phyloP scores from a whole-genome alignment of 2,329 filamentous ascomycete genomes.

The Nemania abortiva region DNA sequence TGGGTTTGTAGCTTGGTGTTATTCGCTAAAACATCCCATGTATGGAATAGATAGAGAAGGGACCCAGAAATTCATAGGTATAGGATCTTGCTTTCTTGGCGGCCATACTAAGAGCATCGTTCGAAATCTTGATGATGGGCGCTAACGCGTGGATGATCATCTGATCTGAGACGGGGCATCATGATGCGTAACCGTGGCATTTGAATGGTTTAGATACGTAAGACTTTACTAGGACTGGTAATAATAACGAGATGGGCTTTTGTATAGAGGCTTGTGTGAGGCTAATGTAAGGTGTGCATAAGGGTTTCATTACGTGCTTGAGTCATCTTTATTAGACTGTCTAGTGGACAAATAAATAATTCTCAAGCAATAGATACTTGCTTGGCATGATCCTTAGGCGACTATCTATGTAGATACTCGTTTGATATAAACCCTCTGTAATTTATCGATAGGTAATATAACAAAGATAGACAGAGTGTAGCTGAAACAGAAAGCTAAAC shows the following conservation, averaged over 20 bases:
- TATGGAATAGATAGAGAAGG: background rate
- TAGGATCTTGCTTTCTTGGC: background rate
- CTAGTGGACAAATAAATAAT: background rate
- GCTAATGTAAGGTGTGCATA: slow-evolving; percentile 6
- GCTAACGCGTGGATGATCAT: slow-evolving; percentile 29
- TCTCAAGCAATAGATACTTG: background rate
- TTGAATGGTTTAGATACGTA: slow-evolving; percentile 17
- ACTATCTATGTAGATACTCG: background rate
- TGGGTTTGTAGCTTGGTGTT: background rate
- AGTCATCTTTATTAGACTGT: background rate
- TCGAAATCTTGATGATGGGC: slow-evolving; percentile 16
- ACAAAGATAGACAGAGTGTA: too few relatives aligned
- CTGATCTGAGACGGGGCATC: slow-evolving; percentile 32
- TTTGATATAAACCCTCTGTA: background rate
- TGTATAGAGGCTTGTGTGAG: background rate
- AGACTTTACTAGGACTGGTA: background rate
- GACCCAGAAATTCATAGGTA: background rate
- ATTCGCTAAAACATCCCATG: background rate
- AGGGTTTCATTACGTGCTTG: slow-evolving; percentile 11
- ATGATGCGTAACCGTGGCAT: slow-evolving; percentile 11
- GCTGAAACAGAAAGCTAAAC: background rate
- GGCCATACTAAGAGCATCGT: background rate
- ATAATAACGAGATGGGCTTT: background rate
- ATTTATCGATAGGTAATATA: background rate
- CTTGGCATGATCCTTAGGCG: background rate